These are phyloP conservation scores for Dacryopinax spathularia DNA, from an alignment of 768 basidiomycete genomes.

Conservation along the genomic window DNA sequence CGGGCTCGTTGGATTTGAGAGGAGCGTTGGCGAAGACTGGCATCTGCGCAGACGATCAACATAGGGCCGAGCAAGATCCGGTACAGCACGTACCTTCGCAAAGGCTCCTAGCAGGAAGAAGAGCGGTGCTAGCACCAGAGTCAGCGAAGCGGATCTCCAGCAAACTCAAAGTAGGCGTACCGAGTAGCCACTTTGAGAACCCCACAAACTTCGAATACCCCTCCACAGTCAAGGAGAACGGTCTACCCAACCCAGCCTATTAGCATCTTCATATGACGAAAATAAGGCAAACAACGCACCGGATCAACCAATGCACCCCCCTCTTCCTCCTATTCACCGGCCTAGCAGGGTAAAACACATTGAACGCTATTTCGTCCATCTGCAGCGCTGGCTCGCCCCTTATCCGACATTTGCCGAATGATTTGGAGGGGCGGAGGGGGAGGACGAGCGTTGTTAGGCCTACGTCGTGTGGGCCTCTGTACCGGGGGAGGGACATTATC, in stretches of 20 bases:
- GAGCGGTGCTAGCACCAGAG: neutral
- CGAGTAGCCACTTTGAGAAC: slow-evolving; percentile 7
- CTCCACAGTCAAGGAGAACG: slow-evolving; percentile 33
- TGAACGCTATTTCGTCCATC: slow-evolving; percentile 51
- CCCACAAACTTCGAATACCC: slow-evolving; percentile 37
- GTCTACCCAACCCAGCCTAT: slow-evolving; percentile 4
- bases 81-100: neutral
- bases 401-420: neutral
- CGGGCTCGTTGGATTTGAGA: slow-evolving; percentile 24
- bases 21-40: slow-evolving; percentile 45
- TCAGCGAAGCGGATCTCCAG: neutral
- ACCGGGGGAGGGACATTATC: neutral
- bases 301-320: slow-evolving; percentile 43
- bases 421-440: neutral
- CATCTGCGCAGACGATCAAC: slow-evolving; percentile 27
- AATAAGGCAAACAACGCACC: slow-evolving; percentile 38
- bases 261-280: neutral
- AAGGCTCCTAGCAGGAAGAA: slow-evolving; percentile 7
- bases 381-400: slow-evolving; percentile 31
- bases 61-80: neutral
- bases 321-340: slow-evolving; percentile 18
- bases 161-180: neutral
- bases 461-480: neutral
- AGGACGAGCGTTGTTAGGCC: neutral
- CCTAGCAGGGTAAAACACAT: slow-evolving; percentile 49